Evolutionary conservation across 148 eudicot species (phyloP), one percentile per base, ranked within the genome.

Genomic region (Hydrangea macrophylla): DNA sequence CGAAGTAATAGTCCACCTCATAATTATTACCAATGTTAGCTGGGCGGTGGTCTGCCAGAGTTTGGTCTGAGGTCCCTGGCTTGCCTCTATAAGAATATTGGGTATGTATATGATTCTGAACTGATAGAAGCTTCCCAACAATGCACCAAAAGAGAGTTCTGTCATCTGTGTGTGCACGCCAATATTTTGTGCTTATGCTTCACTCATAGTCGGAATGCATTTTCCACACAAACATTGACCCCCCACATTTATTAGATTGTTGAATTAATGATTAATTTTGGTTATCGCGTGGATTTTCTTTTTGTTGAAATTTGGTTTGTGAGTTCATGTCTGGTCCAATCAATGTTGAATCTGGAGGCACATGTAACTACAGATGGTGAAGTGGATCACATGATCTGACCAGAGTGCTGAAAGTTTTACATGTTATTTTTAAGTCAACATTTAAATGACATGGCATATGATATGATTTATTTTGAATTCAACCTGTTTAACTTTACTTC

Each of bases 401-500:
- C 5, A 7, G 53, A 22, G 4, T n/a, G 53, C 15, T 17, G 53
- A 48, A 48, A 48, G 17, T 48, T 48, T 3, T 48, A 20, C 31
- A 17, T 28, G 20, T 22, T n/a, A 11, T n/a, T 23, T 23, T 55
- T 15, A 24, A 53, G n/a, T 37, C 23, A n/a, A n/a, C n/a, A n/a
- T n/a, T 24, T 31, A 7, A 12, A 42, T 68, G 51, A 24, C 20
- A 18, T 20, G n/a, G n/a, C n/a, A 4, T 2, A 11, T 36, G 13
- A 23, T 24, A 35, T 55, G 22, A 17, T 35, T 17, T 12, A 67
- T 58, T 9, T n/a, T 33, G 1, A 23, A 23, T 32, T 73, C 51
- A 35, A 70, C 26, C 10, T 15, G 36, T 32, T 42, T 58, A 7
- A 11, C 27, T 64, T 69, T 55, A 36, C 58, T 35, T 44, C 37